Base-by-base conservation (phyloP, 305 asterid genomes). In the Vinca major region DNA sequence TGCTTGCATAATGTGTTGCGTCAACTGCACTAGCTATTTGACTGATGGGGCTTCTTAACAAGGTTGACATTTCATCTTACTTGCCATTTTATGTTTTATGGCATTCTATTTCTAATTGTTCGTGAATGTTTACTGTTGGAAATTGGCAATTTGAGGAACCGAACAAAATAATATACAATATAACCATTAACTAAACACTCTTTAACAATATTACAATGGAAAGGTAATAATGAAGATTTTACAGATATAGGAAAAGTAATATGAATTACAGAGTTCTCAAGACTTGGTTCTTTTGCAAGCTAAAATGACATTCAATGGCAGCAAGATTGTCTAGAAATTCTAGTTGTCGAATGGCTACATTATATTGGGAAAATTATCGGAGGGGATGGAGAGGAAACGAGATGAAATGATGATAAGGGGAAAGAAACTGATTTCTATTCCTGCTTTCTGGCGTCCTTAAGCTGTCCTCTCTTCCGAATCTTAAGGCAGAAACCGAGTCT, bases 391-490 rank as follows among this genome's bases (percentile, higher is more conserved):
- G 48, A 5, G n/a, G 13, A 11, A 20, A 72, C 45, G 7, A 8
- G 21, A 69, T 16, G 47, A 9, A 60, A 71, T 40, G 13, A 67
- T 2, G 16, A 39, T 26, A n/a, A 14, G 20, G 48, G 53, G 19
- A 13, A n/a, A 26, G 49, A 20, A 39, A 4, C 13, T 7, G 57
- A 9, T 54, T 65, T 75, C 86, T 88, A 93, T 66, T 89, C 97
- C 60, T 65, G 75, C 91, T 93, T 93, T 79, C 85, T 80, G 58
- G 95, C 74, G 69, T 87, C 96, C 77, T 91, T 91, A 67, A 85
- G 78, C 54, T 86, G 96, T 51, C 99, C 99, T 66, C 83, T 85
- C 80, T 88, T 91, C 71, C 99, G 79, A 66, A 91, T 82, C 4
- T 65, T 80, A 5, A 91, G 92, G 81, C 88, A 83, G 86, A 80